Conservation (phyloP, 768 basidiomycete species). For the Lactifluus subvellereus region DNA sequence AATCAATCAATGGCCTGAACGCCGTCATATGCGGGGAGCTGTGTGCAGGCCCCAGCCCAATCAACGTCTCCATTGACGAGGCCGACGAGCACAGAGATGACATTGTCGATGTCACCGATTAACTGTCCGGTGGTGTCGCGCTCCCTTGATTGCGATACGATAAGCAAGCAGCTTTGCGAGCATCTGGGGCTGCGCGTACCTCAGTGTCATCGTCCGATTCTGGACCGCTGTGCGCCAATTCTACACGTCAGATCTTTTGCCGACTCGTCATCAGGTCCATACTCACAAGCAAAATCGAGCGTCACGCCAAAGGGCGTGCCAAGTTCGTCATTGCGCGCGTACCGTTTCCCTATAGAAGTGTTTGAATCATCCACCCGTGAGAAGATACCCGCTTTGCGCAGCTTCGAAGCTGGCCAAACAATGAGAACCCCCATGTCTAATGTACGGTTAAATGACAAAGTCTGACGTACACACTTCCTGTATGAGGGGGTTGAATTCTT, state of each 20-base stretch:
- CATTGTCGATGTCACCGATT: slow-evolving; percentile 86
- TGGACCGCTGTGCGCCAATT: slow-evolving; percentile 56
- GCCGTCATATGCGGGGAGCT: slow-evolving; percentile 78
- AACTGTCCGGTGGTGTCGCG: slow-evolving; percentile 91
- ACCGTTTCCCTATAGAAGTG: slow-evolving; percentile 92
- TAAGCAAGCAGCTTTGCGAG: slow-evolving; percentile 3
- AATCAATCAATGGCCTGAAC: slow-evolving; percentile 70
- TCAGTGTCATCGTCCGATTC: slow-evolving; percentile 90
- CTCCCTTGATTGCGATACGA: slow-evolving; percentile 49
- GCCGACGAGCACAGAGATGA: slow-evolving; percentile 72
- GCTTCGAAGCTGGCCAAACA: slow-evolving; percentile 60
- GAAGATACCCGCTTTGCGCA: slow-evolving; percentile 85
- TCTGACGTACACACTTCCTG: slow-evolving; percentile 75
- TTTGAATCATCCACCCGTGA: slow-evolving; percentile 95
- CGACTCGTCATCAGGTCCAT: slow-evolving; percentile 18
- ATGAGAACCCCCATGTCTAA: slow-evolving; percentile 5
- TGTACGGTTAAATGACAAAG: slow-evolving; percentile 18
- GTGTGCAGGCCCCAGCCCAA: slow-evolving; percentile 70
- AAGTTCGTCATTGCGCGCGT: slow-evolving; percentile 96
- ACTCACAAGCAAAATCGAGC: slow-evolving; percentile 86
- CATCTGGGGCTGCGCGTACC: slow-evolving; percentile 43
- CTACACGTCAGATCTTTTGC: slow-evolving; percentile 10
- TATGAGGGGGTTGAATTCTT: slow-evolving; percentile 79
- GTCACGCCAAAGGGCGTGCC: slow-evolving; percentile 97
- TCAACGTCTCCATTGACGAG: slow-evolving; percentile 69